Evolutionary conservation across 2,329 filamentous ascomycete genomes (phyloP), one percentile per base, ranked within the genome.

Genomic region (Paecilomyces sp.): DNA sequence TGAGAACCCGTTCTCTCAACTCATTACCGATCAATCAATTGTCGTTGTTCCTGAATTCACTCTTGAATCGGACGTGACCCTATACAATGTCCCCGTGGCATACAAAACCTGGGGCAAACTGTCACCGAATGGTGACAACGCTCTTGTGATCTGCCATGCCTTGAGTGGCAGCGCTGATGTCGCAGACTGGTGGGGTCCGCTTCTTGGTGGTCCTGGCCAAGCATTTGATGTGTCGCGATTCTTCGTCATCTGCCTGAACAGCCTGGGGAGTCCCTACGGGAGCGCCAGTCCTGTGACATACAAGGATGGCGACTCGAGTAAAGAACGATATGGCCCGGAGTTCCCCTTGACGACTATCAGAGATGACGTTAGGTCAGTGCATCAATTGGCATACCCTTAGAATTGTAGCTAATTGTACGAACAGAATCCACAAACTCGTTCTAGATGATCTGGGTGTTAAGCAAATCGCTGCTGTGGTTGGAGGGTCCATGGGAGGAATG

Each of bases 321-420:
- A 90, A 63, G 92, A 85, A 18, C 84, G 85, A 66, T 99, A 99
- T 70, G 94, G 94, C 0, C 94, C 94, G 1, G 94, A 99, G 70
- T 99, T 99, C 67, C 94, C 94, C 54, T 79, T 99, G 64, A 97
- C 94, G 0, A 97, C 94, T 0, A 91, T 99, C 64, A 83, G 93
- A 65, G 94, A 99, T 72, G 94, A 99, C 78, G 93, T 97, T 57
- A 92, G 90, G 90, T 94, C 78, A 79, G 88, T 64, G 8, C 15
- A 15, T 1, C 24, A 6, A 13, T 30, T 6, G 22, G 8, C 15
- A 2, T 56, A 24, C 15, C 22, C 41, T 9, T 33, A 9, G 41
- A 3, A 34, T 9, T 9, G 24, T 25, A 54, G 59, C 62, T 66
- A 50, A 66, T 58, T 54, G 33, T 6, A 47, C 9, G 7, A 11